Conservation (phyloP, 306 rosid genomes). For the Ziziphus jujuba region DNA sequence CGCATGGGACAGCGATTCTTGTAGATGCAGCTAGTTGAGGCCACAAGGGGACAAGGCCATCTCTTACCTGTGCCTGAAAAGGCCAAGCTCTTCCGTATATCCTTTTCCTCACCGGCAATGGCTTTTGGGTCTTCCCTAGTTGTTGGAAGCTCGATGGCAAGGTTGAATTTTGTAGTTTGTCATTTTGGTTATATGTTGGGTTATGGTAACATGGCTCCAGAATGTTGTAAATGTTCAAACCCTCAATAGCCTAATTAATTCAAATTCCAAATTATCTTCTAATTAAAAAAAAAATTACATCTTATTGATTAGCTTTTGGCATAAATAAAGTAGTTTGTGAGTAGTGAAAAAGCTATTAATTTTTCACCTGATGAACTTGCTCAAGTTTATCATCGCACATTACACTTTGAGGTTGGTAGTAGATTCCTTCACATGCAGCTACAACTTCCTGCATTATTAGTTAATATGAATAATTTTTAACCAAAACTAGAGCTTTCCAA, state of each 20-base stretch:
- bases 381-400: slow-evolving; percentile 25
- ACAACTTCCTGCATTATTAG: slow-evolving; percentile 34
- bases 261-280: too few relatives aligned
- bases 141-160: slow-evolving; percentile 62
- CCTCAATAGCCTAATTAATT: slow-evolving; percentile 40
- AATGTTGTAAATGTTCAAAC: slow-evolving; percentile 58
- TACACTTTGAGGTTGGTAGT: slow-evolving; percentile 13
- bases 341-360: neutral
- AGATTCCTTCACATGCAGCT: slow-evolving; percentile 46
- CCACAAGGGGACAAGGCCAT: slow-evolving; percentile 66
- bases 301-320: too few relatives aligned
- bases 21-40: slow-evolving; percentile 35
- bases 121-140: slow-evolving; percentile 55
- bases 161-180: slow-evolving; percentile 11
- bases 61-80: slow-evolving; percentile 46
- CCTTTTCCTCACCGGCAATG: slow-evolving; percentile 58
- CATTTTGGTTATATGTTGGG: slow-evolving; percentile 1
- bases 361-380: slow-evolving; percentile 36
- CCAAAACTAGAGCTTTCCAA: too few relatives aligned
- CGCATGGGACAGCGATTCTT: slow-evolving; percentile 24
- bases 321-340: neutral
- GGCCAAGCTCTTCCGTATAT: slow-evolving; percentile 91
- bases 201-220: slow-evolving; percentile 70
- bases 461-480: too few relatives aligned
- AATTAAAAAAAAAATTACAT: too few relatives aligned